These are phyloP conservation scores for Cylindrotheca closterium DNA, from an alignment of 108 stramenopile genomes.

Conservation along the genomic window DNA sequence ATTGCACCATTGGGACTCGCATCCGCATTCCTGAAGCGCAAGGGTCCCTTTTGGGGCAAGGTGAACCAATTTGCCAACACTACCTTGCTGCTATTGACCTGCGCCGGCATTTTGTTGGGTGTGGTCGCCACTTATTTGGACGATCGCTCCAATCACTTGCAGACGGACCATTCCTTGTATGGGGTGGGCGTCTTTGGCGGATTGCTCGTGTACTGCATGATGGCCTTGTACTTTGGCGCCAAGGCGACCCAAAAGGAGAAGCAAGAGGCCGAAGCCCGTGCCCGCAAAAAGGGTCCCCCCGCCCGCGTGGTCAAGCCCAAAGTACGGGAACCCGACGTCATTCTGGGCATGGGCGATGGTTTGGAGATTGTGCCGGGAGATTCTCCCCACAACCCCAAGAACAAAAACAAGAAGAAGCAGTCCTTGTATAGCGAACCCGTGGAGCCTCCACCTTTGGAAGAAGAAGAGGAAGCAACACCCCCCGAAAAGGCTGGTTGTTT, in stretches of 20 bases:
- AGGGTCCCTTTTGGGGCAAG: neutral
- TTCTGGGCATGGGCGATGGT: neutral
- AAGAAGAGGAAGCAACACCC: neutral
- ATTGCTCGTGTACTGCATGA: neutral
- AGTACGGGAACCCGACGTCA: neutral
- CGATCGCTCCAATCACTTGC: neutral
- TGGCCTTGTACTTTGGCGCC: neutral
- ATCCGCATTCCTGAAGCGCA: neutral
- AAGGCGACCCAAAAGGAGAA: neutral
- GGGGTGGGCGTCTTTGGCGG: neutral
- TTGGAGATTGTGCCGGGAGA: neutral
- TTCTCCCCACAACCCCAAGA: neutral
- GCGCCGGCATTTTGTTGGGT: neutral
- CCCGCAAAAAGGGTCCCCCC: neutral
- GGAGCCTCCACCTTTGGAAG: neutral
- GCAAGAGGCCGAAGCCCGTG: too few species aligned
- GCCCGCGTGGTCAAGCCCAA: neutral
- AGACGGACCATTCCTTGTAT: neutral
- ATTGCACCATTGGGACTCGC: neutral
- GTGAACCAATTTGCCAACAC: neutral
- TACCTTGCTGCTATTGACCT: neutral
- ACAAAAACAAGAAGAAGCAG: neutral
- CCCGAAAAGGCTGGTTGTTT: neutral
- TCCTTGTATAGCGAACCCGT: neutral
- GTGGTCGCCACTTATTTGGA: neutral